A percentile compares a stretch with the other conserved stretches of the same genome.
Conservation (phyloP, 805 yeast species). For the Danielozyma ontarioensis region DNA sequence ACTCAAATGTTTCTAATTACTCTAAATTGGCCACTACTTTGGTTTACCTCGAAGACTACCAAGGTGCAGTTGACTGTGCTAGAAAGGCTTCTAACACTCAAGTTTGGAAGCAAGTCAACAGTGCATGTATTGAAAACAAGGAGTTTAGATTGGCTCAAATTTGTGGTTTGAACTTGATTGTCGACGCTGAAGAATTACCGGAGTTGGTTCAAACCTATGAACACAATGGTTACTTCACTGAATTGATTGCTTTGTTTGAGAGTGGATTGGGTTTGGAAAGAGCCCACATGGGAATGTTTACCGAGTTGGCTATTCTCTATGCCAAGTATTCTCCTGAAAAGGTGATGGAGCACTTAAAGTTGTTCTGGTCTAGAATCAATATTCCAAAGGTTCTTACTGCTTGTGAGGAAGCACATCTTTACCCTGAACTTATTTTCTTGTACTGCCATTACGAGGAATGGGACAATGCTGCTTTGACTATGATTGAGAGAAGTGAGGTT, state of each 20-base stretch:
- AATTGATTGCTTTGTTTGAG: constrained; percentile 87
- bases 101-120: constrained; percentile 97
- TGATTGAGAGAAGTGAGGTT: constrained; percentile 91
- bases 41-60: constrained; percentile 88
- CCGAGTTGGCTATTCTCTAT: constrained; percentile 88
- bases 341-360: constrained; percentile 92
- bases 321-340: constrained; percentile 85
- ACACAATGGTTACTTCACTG: constrained; percentile 84
- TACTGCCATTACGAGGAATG: constrained; percentile 98
- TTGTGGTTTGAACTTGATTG: constrained; percentile 94
- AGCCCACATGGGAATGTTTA: constrained; percentile 99
- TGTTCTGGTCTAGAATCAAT: constrained; percentile 97
- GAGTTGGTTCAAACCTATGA: constrained; percentile 87
- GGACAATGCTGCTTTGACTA: constrained; percentile 96
- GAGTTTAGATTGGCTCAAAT: constrained; percentile 97
- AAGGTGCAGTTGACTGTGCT: constrained; percentile 97
- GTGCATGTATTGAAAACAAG: constrained; percentile 90
- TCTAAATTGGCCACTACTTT: constrained; percentile 95
- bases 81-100: constrained; percentile 90
- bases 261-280: constrained; percentile 95
- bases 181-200: constrained; percentile 95
- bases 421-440: constrained; percentile 94
- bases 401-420: constrained; percentile 87
- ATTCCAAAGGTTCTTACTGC: constrained; percentile 96
- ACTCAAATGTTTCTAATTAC: constrained; percentile 83